Evolutionary conservation across 805 yeast genomes (phyloP).

Genomic region (Pichia phayaonensis): DNA sequence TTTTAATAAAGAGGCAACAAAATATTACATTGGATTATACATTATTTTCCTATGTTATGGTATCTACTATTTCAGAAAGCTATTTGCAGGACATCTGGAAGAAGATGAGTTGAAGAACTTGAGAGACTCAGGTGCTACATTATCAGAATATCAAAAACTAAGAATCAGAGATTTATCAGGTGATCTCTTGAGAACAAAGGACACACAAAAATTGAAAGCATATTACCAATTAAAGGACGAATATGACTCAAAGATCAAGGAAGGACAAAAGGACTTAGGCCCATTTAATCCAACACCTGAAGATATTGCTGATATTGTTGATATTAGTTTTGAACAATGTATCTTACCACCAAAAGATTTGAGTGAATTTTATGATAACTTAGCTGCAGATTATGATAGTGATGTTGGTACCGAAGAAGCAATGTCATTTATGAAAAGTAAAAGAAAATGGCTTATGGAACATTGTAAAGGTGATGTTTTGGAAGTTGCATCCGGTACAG

Average conservation of each 20-base stretch:
- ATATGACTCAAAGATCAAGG: constrained; percentile 17
- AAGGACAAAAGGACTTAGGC: constrained; percentile 14
- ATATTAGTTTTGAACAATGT: constrained; percentile 27
- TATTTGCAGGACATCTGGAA: constrained; percentile 59
- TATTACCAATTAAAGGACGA: constrained; percentile 46
- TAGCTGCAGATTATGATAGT: constrained; percentile 75
- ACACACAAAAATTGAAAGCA: constrained; percentile 48
- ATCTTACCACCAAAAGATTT: constrained; percentile 74
- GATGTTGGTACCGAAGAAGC: constrained; percentile 72
- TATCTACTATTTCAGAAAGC: constrained; percentile 55
- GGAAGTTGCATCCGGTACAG: constrained; percentile 95
- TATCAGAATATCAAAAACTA: constrained; percentile 57
- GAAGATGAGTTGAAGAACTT: constrained; percentile 29
- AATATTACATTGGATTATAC: constrained; percentile 55
- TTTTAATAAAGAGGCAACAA: constrained; percentile 57
- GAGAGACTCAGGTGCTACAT: constrained; percentile 28
- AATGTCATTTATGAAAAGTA: constrained; percentile 49
- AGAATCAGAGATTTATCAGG: constrained; percentile 51
- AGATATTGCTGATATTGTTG: constrained; percentile 26
- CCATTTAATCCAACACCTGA: constrained; percentile 30
- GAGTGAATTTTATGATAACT: constrained; percentile 64
- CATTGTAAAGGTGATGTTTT: constrained; percentile 81
- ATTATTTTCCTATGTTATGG: constrained; percentile 50
- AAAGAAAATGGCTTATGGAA: constrained; percentile 72
- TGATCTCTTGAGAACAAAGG: constrained; percentile 57